Percentiles rank a stretch among this genome's conserved stretches.
phyloP scores from a whole-genome alignment of 2,329 filamentous ascomycete genomes.

The Colletotrichum nymphaeae region DNA sequence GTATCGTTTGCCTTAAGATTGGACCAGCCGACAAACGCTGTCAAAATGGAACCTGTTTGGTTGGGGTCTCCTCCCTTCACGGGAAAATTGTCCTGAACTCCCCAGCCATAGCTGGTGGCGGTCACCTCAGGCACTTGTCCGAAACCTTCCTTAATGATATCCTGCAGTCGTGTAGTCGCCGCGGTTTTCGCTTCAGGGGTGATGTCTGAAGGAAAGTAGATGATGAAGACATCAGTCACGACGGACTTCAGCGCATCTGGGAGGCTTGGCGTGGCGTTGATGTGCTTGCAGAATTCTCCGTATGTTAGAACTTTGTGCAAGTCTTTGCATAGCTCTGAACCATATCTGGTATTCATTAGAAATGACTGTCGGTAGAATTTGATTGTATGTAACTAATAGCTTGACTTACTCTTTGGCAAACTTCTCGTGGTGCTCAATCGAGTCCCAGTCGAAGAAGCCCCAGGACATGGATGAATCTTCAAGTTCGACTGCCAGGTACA shows the following conservation, averaged over 20 bases:
- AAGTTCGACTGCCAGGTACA: constrained; percentile 39
- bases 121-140: neutral
- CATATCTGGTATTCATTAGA: constrained; percentile 23
- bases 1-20: neutral
- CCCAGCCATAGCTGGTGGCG: constrained; percentile 8
- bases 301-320: constrained; percentile 36
- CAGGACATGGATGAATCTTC: constrained; percentile 39
- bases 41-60: neutral
- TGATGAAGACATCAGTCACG: constrained; percentile 34
- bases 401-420: constrained; percentile 38
- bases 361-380: neutral
- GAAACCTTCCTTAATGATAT: constrained; percentile 26
- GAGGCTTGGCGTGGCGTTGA: constrained; percentile 32
- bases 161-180: neutral
- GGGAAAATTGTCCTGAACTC: constrained; percentile 14
- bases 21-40: constrained; percentile 10
- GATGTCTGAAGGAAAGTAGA: constrained; percentile 32
- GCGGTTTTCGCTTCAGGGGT: constrained; percentile 2
- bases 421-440: constrained; percentile 39
- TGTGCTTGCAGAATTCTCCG: constrained; percentile 39
- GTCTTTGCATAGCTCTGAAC: constrained; percentile 35
- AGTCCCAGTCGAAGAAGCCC: constrained; percentile 42
- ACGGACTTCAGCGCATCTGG: constrained; percentile 35
- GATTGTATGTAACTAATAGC: neutral
- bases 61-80: neutral